Base-by-base conservation (phyloP, 306 rosid species). In the Ormosia semicastrata region DNA sequence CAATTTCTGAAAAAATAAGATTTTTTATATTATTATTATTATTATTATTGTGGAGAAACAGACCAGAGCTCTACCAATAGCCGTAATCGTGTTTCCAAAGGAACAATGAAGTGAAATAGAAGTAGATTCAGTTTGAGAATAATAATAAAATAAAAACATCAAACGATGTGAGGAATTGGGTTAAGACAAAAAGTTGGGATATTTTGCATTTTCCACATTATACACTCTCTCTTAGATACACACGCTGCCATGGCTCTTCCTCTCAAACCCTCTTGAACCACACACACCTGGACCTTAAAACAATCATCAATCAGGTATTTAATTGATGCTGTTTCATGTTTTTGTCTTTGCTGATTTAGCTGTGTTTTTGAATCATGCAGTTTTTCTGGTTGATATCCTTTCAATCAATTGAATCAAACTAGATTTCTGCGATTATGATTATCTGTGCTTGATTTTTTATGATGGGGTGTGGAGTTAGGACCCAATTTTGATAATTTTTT, bases 181-280 rank as follows among this genome's bases (percentile, higher is more conserved):
- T 47, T 81, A 46, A 71, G 79, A 73, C 67, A 46, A 46, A 78
- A 82, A 71, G 77, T 73, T 82, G 58, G 75, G 73, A 82, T 85
- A 75, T 8, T 1, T 12, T 46, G n/a, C 39, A 56, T 71, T 56
- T 39, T 40, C 12, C 65, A 54, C 41, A 40, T 67, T 18, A 32
- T 41, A 32, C 52, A 46, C 52, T 46, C 74, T 49, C 59, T 52
- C 24, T 59, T 15, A 8, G 69, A 79, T 58, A 36, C 66, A 46
- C 52, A 46, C n/a, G 10, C 40, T 44, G 40, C 64, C 84, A 80
- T 75, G 85, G 87, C 56, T 41, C 66, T 58, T 67, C 78, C 81
- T 81, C 29, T 77, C 56, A 57, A 73, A 66, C 74, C 78, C 30
- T 81, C 88, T 81, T 81, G 81, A 76, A 54, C 73, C 54, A 33